phyloP scores from a whole-genome alignment of 768 basidiomycete genomes.

The Coprinopsis cinerea region DNA sequence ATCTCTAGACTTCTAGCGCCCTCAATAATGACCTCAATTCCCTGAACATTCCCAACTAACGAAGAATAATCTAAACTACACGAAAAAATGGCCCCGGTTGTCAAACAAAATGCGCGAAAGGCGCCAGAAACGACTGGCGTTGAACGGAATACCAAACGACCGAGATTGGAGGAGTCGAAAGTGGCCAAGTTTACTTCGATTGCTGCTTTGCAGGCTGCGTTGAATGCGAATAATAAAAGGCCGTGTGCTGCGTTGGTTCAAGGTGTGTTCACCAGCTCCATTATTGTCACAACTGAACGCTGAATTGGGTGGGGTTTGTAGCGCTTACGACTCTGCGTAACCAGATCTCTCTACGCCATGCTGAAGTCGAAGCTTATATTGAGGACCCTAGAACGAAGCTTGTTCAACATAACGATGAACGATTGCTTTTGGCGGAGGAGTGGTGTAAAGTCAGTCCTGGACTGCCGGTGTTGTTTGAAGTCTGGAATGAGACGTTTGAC shows the following conservation, averaged over 20 bases:
- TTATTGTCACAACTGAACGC: neutral
- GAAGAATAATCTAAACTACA: neutral
- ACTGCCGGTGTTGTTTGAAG: neutral
- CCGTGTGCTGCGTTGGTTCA: slow-evolving; percentile 2
- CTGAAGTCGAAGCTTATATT: slow-evolving; percentile 6
- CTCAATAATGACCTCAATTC: too few relatives aligned
- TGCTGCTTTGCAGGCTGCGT: slow-evolving; percentile 2
- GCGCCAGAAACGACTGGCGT: neutral
- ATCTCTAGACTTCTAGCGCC: too few relatives aligned
- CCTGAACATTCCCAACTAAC: neutral
- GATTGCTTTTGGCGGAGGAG: neutral
- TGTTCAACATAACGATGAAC: slow-evolving; percentile 5
- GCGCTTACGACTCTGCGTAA: slow-evolving; percentile 7
- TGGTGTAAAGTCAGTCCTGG: slow-evolving; percentile 3
- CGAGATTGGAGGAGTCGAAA: neutral
- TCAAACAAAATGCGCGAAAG: neutral
- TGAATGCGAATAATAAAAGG: slow-evolving; percentile 4
- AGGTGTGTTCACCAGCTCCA: neutral
- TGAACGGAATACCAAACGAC: neutral
- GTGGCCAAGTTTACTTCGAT: neutral
- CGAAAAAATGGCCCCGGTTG: neutral
- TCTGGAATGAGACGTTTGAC: neutral
- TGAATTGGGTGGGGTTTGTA: neutral
- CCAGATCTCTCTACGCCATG: slow-evolving; percentile 6
- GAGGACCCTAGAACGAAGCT: slow-evolving; percentile 5